Percentiles rank a stretch among this genome's conserved stretches.
phyloP scores from a whole-genome alignment of 1,139 yeast species.

The Zhuliangozyma parablackwelliae region DNA sequence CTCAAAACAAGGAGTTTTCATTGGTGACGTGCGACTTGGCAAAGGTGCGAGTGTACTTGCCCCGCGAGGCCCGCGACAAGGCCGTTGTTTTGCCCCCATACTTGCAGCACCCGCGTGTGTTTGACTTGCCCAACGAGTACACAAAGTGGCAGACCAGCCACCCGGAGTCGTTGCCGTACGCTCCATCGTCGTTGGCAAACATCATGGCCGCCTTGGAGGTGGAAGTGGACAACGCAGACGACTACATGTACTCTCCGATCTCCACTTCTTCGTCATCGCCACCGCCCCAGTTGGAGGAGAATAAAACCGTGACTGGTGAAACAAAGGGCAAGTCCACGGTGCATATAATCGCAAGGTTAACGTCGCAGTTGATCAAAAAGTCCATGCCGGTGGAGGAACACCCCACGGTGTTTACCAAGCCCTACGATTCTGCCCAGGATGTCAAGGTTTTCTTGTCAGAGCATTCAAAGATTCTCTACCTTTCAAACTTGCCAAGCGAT shows the following conservation, averaged over 20 bases:
- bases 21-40: constrained; percentile 65
- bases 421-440: constrained; percentile 73
- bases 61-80: constrained; percentile 79
- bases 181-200: constrained; percentile 46
- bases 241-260: constrained; percentile 4
- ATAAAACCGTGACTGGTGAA: constrained; percentile 1
- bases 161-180: constrained; percentile 56
- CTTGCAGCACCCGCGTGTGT: constrained; percentile 70
- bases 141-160: constrained; percentile 62
- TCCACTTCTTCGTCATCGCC: constrained; percentile 8
- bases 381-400: constrained; percentile 53
- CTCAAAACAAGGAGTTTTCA: constrained; percentile 50
- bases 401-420: constrained; percentile 58
- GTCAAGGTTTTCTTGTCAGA: constrained; percentile 64
- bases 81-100: constrained; percentile 68
- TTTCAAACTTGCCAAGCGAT: constrained; percentile 75
- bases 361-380: constrained; percentile 49
- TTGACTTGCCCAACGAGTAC: constrained; percentile 73
- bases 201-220: constrained; percentile 60
- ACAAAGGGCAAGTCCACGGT: constrained; percentile 9
- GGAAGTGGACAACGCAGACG: constrained; percentile 23
- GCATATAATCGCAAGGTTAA: constrained; percentile 33
- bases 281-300: constrained; percentile 2
- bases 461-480: constrained; percentile 70
- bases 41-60: constrained; percentile 71